Base-by-base conservation (phyloP, 192 early-diverging fungal species). In the Mortierella antarctica region DNA sequence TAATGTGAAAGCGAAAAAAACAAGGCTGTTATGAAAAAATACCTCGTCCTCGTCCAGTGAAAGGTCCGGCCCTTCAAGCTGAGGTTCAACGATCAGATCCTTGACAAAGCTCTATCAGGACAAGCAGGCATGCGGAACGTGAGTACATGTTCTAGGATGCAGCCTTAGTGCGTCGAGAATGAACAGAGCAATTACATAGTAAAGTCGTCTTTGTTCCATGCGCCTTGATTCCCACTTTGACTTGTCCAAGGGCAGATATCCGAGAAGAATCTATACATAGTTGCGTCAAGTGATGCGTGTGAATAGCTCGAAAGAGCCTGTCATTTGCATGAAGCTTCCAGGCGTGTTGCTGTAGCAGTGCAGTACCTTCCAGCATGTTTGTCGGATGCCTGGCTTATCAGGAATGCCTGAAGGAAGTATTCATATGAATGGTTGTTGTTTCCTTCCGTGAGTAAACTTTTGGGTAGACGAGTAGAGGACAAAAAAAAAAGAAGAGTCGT, bases 241-340 rank as follows among this genome's bases (percentile, higher is more conserved):
- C 60, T 93, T 89, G 73, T 93, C 88, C 42, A 83, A 82, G 42
- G 93, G 92, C 44, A 92, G 49, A 71, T 92, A 92, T 20, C 91
- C 86, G 45, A 93, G 76, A 15, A 94, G 68, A 20, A 85, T 72
- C 84, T 85, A 70, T 54, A 18, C 53, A 20, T 9, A 61, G 15
- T 45, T 15, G 14, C 3, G 21, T 57, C 23, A 23, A 62, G 12
- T 41, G 45, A 42, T 8, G 6, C 14, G 59, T 18, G 11, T n/a
- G 15, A 20, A 42, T 39, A 15, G 39, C 42, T 23, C 5, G 31
- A 31, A 7, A 70, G 9, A 40, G 47, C n/a, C 21, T 20, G 15
- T 20, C 41, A 18, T 39, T 17, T 62, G 61, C 47, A 40, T 31
- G 31, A 59, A 12, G 18, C 41, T 10, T 10, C 12, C 42, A 47